Evolutionary conservation across 805 yeast genomes (phyloP).

Genomic region (Hanseniaspora hatyaiensis): DNA sequence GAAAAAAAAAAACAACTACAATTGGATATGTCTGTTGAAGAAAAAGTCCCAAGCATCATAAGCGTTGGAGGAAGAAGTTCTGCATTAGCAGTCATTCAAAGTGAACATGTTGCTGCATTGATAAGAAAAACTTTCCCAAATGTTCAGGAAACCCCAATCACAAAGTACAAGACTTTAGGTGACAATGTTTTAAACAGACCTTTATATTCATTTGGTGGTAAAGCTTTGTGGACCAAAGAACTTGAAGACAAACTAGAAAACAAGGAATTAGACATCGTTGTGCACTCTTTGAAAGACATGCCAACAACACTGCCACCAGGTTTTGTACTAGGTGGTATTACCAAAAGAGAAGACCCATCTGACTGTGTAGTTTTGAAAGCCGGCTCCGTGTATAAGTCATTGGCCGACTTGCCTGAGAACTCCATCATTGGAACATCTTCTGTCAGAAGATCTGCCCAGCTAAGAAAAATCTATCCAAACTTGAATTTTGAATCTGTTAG

Average conservation of each 20-base stretch:
- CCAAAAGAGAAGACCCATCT: conserved; percentile 81
- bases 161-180: conserved; percentile 77
- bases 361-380: conserved; percentile 75
- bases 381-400: conserved; percentile 48
- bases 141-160: conserved; percentile 50
- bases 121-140: conserved; percentile 54
- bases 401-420: conserved; percentile 72
- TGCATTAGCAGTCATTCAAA: conserved; percentile 74
- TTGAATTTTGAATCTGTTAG: conserved; percentile 73
- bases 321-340: conserved; percentile 77
- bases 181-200: conserved; percentile 80
- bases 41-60: conserved; percentile 19
- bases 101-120: conserved; percentile 53
- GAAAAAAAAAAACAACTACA: neutral
- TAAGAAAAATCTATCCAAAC: conserved; percentile 64
- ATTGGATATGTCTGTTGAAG: neutral
- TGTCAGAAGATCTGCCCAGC: conserved; percentile 84
- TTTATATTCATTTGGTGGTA: conserved; percentile 89
- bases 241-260: conserved; percentile 64
- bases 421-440: conserved; percentile 90
- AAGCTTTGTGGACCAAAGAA: conserved; percentile 92
- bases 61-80: conserved; percentile 84
- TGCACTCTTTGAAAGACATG: conserved; percentile 85
- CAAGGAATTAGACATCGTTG: conserved; percentile 73
- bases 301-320: conserved; percentile 87